These are phyloP conservation scores for Coniochaeta ligniaria DNA, from an alignment of 2,329 filamentous ascomycete genomes.

Conservation along the genomic window DNA sequence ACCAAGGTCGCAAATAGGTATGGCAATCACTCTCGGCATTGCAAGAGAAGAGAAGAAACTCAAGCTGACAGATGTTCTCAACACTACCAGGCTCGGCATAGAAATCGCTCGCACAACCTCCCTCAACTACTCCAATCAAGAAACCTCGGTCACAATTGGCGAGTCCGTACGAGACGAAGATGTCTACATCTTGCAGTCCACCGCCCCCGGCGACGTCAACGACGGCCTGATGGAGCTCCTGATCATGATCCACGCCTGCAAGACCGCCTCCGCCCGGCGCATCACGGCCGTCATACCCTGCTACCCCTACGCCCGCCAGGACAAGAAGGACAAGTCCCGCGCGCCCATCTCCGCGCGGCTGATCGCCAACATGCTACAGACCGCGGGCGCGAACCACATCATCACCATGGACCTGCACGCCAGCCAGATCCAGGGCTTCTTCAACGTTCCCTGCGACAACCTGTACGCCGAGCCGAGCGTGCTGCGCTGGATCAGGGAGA, in stretches of 20 bases:
- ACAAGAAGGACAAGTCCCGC: constrained; percentile 88
- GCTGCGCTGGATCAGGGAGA: constrained; percentile 83
- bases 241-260: constrained; percentile 3
- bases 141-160: constrained; percentile 87
- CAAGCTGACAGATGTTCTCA: constrained; percentile 2
- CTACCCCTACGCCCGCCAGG: constrained; percentile 93
- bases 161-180: constrained; percentile 96
- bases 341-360: constrained; percentile 95
- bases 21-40: background rate
- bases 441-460: constrained; percentile 65
- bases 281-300: constrained; percentile 95
- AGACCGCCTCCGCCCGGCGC: constrained; percentile 70
- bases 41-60: background rate
- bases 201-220: constrained; percentile 92
- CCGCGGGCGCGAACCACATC: constrained; percentile 68
- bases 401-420: constrained; percentile 97
- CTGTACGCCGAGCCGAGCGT: constrained; percentile 92
- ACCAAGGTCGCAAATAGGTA: constrained; percentile 36
- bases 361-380: constrained; percentile 96
- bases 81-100: constrained; percentile 56
- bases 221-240: constrained; percentile 87
- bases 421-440: constrained; percentile 91
- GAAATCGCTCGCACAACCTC: constrained; percentile 73
- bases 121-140: constrained; percentile 80
- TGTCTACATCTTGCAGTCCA: constrained; percentile 74